Evolutionary conservation across 163 green algal species (phyloP), one percentile per base, ranked within the genome.

Genomic region (Scenedesmus sp.): DNA sequence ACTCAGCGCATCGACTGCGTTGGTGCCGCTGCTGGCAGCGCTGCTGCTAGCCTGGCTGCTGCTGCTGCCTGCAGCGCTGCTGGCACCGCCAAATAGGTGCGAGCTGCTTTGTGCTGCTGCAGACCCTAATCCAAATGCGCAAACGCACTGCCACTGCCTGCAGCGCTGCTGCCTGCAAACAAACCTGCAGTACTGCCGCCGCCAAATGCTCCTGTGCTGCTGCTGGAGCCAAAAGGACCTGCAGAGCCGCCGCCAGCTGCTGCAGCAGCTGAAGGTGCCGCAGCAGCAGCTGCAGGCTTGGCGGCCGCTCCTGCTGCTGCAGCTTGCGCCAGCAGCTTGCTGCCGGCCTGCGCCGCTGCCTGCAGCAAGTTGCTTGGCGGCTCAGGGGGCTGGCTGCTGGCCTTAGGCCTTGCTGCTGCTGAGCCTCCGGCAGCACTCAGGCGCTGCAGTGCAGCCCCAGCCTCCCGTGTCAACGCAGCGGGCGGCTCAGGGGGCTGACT

Each of bases 1-100:
- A 76, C n/a, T 90, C 70, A 84, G 33, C 7, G 72, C n/a, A 73
- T 90, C 85, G 9, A 49, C 85, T 43, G 85, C 85, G 53, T 90
- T 90, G 33, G 15, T 76, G 65, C 24, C 46, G 9, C 9, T n/a
- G 46, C 15, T 18, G 7, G 46, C 81, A 73, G 49, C 81, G 49
- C 85, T 76, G 70, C 76, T 83, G 70, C 46, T 61, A 33, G 26
- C 26, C 37, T 51, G 76, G 9, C 44, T 59, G 72, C 43, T 78
- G 85, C n/a, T 78, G 49, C 81, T 86, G 49, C 49, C 40, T 18
- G 81, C 80, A 68, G 44, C 80, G 46, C 80, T 46, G 46, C 81
- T 73, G 22, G 61, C 61, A 10, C 15, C 65, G 40, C 65, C 65
- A 76, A 76, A 76, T 30, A 76, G 65, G 18, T 26, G 65, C 6